Evolutionary conservation across 768 basidiomycete species (phyloP).

Genomic region (Mycena amicta): DNA sequence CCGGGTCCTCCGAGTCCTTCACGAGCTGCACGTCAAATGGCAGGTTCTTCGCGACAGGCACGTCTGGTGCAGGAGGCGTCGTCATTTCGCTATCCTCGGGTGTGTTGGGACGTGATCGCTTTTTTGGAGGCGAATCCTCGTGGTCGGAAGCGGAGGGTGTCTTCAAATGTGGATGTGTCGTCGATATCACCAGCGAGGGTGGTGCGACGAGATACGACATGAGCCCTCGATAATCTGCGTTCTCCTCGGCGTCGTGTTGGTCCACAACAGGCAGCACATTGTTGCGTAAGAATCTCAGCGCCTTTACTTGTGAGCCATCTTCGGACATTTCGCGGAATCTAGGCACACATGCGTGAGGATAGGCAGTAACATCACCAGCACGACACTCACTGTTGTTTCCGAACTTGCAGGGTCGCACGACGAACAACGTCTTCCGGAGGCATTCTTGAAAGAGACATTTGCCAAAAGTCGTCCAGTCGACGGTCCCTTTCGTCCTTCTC

Average conservation of each 20-base stretch:
- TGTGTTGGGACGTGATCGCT: conserved; percentile 46
- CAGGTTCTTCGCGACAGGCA: conserved; percentile 28
- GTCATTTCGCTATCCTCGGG: conserved; percentile 41
- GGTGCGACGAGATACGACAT: conserved; percentile 64
- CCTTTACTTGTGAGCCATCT: conserved; percentile 59
- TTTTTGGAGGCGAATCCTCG: conserved; percentile 42
- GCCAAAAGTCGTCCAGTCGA: conserved; percentile 80
- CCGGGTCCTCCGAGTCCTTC: conserved; percentile 26
- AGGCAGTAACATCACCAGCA: not conserved
- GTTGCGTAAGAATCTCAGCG: conserved; percentile 70
- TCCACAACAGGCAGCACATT: conserved; percentile 74
- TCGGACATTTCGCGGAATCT: conserved; percentile 87
- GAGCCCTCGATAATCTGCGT: conserved; percentile 62
- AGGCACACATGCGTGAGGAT: not conserved
- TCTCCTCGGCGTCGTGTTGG: conserved; percentile 63
- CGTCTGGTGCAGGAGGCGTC: conserved; percentile 27
- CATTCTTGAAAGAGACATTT: conserved; percentile 66
- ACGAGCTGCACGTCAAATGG: conserved; percentile 23
- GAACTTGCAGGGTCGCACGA: conserved; percentile 61
- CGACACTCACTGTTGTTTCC: conserved; percentile 67
- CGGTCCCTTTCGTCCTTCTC: conserved; percentile 40
- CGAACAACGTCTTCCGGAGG: conserved; percentile 64
- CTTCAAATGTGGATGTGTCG: conserved; percentile 23
- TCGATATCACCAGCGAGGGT: conserved; percentile 24
- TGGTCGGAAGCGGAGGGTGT: conserved; percentile 22